Conservation (phyloP, 1,284 basidiomycete species). For the Xerocomus nothofagi region DNA sequence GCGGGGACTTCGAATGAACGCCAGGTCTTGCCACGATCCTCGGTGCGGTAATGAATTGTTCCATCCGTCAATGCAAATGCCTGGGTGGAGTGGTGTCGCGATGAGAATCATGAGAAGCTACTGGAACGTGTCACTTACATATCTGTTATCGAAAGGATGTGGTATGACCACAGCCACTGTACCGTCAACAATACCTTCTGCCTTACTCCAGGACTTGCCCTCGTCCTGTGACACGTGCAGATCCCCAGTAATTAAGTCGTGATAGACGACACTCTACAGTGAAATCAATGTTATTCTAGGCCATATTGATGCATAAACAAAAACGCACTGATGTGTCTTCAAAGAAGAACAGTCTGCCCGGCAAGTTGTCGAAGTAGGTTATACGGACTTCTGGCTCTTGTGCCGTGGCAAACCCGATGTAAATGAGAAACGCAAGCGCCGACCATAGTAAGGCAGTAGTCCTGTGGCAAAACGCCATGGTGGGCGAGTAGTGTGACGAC, state of each 20-base stretch:
- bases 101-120: background rate
- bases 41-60: conserved; percentile 80
- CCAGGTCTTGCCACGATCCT: conserved; percentile 86
- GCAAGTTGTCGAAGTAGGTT: conserved; percentile 68
- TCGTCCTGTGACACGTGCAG: conserved; percentile 88
- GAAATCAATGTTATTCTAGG: conserved; percentile 1
- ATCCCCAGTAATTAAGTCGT: conserved; percentile 69
- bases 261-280: conserved; percentile 74
- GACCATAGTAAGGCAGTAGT: conserved; percentile 38
- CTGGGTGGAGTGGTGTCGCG: conserved; percentile 39
- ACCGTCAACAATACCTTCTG: conserved; percentile 63
- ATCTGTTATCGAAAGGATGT: conserved; percentile 83
- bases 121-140: conserved; percentile 46
- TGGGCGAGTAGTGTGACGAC: conserved; percentile 15
- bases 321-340: conserved; percentile 79
- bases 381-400: conserved; percentile 45
- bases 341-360: conserved; percentile 87
- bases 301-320: background rate
- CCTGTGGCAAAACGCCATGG: conserved; percentile 40
- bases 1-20: conserved; percentile 71
- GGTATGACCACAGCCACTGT: conserved; percentile 75
- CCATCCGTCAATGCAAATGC: conserved; percentile 80
- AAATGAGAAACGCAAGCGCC: conserved; percentile 28
- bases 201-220: conserved; percentile 77
- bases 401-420: conserved; percentile 31